A percentile compares a stretch with the other conserved stretches of the same genome.
Conservation (phyloP, 2,329 filamentous ascomycete species). For the Biscogniauxia mediterranea region DNA sequence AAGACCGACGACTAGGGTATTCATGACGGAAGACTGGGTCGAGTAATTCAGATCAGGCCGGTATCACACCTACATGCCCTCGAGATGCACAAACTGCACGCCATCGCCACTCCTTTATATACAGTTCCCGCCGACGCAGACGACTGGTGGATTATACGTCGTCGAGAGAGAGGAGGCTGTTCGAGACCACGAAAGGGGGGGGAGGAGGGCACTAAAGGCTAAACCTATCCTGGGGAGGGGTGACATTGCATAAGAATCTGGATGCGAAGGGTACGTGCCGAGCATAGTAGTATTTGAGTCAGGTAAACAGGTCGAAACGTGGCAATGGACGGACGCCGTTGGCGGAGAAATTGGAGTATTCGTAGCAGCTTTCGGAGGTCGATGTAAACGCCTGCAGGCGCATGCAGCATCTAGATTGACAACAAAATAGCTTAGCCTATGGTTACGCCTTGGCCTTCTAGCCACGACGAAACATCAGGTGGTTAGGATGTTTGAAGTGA, state of each 20-base stretch:
- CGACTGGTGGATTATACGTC: not conserved
- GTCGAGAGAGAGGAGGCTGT: not conserved
- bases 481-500: not conserved
- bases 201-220: not conserved
- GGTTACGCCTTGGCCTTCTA: not conserved
- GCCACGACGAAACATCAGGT: not conserved
- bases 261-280: not conserved
- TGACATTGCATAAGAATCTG: not conserved
- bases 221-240: not conserved
- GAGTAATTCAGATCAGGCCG: not conserved
- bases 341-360: not conserved
- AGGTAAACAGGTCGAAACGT: not conserved
- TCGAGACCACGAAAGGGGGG: not conserved
- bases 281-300: not conserved
- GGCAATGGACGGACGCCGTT: not conserved
- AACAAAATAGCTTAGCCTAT: not conserved
- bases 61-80: not conserved
- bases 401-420: not conserved
- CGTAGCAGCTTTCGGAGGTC: not conserved
- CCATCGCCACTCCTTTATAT: not conserved
- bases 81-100: not conserved
- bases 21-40: constrained; percentile 13
- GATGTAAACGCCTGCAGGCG: not conserved
- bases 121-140: not conserved
- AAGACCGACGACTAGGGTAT: constrained; percentile 10